Base-by-base conservation (phyloP, 1,139 yeast species). In the Debaryomycetaceae sp. region DNA sequence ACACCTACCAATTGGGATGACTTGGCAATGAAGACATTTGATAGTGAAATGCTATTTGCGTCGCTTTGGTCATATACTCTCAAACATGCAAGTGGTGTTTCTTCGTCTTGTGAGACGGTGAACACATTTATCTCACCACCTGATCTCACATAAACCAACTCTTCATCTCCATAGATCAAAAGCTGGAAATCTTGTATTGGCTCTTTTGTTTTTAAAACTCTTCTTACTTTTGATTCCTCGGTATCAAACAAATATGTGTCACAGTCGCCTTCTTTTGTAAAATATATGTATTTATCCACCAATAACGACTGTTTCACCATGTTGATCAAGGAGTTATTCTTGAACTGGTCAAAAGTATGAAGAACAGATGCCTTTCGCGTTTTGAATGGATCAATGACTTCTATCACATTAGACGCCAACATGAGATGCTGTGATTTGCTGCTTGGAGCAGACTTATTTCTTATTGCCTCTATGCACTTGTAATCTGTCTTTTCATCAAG, bases 1-100 rank as follows among this genome's bases (percentile, higher is more conserved):
- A 70, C 62, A n/a, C 65, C 67, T n/a, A 52, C 36, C 13, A 52
- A 29, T 24, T 37, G 31, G 11, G 31, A 27, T 7, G 31, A 27
- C 31, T 27, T 27, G 8, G 31, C 37, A 33, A 24, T 37, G 42
- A 49, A 46, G n/a, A 53, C 47, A 40, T 54, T 52, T 22, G 51
- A 48, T 38, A 60, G 53, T n/a, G 29, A 33, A 11, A 50, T 39
- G 22, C 41, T 37, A 20, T 43, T 43, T 11, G 44, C 41, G 24
- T 44, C 45, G 22, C 48, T 45, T 24, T 40, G 45, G 31, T 41
- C 44, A 5, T 57, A 49, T 37, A 35, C 44, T 27, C 58, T 48
- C 17, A 43, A 9, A 36, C 54, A 48, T n/a, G 42, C 42, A 13
- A 48, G 43, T 9, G 48, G 38, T 9, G 33, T 45, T 22, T 37